Evolutionary conservation across 2,329 filamentous ascomycete genomes (phyloP).

Genomic region (Leptographium wingfieldii): DNA sequence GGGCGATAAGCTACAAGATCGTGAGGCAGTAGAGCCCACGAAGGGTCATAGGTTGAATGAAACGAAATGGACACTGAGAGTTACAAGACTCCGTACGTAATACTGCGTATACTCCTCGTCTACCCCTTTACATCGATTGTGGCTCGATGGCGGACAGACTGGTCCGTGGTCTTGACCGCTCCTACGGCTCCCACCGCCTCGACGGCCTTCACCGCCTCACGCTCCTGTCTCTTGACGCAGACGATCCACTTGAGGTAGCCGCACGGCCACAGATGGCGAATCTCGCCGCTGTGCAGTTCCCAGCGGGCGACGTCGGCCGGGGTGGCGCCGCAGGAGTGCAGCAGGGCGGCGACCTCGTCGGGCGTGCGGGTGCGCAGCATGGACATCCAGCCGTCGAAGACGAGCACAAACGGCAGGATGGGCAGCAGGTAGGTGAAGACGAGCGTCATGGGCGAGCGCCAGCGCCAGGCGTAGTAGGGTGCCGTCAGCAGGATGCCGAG

Average conservation of each 20-base stretch:
- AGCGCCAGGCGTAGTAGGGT: constrained; percentile 40
- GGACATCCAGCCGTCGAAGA: constrained; percentile 58
- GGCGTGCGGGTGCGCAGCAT: constrained; percentile 54
- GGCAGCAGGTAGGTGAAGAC: constrained; percentile 56
- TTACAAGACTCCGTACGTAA: neutral
- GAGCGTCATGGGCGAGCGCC: constrained; percentile 39
- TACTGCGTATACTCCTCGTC: neutral
- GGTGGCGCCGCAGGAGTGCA: constrained; percentile 38
- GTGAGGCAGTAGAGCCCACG: constrained; percentile 1
- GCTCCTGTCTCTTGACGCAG: constrained; percentile 24
- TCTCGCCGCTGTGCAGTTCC: constrained; percentile 34
- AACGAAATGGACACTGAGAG: neutral
- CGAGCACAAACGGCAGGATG: constrained; percentile 52
- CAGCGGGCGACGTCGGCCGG: constrained; percentile 24
- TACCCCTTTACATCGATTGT: too few species aligned
- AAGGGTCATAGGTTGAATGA: neutral
- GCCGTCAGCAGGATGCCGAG: constrained; percentile 37
- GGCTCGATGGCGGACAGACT: neutral
- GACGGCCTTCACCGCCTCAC: neutral
- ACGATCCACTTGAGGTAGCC: constrained; percentile 41
- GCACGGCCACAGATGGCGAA: constrained; percentile 36
- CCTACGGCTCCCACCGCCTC: neutral
- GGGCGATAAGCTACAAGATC: neutral
- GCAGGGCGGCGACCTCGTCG: constrained; percentile 47
- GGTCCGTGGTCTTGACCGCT: too few species aligned